Evolutionary conservation across 345 rosid species (phyloP), one percentile per base, ranked within the genome.

Genomic region (Gossypium sturtianum): DNA sequence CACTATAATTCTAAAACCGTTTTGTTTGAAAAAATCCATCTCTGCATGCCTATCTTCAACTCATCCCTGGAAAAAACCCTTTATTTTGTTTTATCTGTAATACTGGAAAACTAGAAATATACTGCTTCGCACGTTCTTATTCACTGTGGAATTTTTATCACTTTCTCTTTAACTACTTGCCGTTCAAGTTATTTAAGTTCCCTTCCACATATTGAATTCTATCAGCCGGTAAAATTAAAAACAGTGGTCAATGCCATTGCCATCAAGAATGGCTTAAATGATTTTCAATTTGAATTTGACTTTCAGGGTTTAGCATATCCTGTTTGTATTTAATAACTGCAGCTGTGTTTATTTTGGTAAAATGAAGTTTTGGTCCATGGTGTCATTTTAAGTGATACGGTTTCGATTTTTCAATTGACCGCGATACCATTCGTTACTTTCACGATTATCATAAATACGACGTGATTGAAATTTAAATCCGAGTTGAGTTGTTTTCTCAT

Each of bases 161-260:
- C 12, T 66, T 45, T n/a, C 27, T 65, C 23, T 54, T 29, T 54
- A 54, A 12, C 11, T n/a, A 0, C 49, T 64, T 41, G 52, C 2
- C 12, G 15, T 12, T 66, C 53, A 49, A 47, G 56, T 66, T 49
- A 25, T 15, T 68, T 49, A 47, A 67, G 57, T 48, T 67, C 71
- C 71, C 71, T 48, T 67, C 16, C 7, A 8, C 43, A 51, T 49
- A 27, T 69, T 69, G 72, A 69, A 27, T 69, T 69, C 59, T 27
- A 25, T 9, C 11, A 49, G 16, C 44, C 3, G 58, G 17, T 7
- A 20, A 45, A 13, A 47, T 8, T 2, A 57, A 47, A 22, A 22
- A 45, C 53, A 66, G 12, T 22, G 71, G 56, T 47, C 71, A 67
- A 13, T 67, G 41, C 13, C 71, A 48, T 53, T 67, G 20, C 13